A percentile compares a stretch with the other conserved stretches of the same genome.
These are phyloP conservation scores for Thermothielavioides terrestris DNA, from an alignment of 495 filamentous ascomycete genomes.

Conservation along the genomic window DNA sequence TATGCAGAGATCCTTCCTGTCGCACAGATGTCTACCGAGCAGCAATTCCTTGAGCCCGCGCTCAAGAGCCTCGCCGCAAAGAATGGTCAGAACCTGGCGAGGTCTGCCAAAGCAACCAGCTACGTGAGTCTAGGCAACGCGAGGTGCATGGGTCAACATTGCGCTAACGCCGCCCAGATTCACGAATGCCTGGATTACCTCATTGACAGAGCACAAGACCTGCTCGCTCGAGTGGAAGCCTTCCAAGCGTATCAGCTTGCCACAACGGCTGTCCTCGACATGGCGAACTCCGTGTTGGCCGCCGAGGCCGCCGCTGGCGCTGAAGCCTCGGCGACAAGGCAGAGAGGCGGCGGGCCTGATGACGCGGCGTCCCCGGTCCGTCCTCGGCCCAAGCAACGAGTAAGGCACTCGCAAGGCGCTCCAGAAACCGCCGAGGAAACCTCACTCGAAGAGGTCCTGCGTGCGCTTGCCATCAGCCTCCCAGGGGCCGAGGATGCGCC, in stretches of 20 bases:
- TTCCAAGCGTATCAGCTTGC: constrained; percentile 27
- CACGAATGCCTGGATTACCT: constrained; percentile 31
- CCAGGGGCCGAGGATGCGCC: constrained; percentile 14
- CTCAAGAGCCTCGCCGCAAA: constrained; percentile 33
- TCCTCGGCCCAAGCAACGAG: constrained; percentile 12
- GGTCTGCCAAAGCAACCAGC: constrained; percentile 29
- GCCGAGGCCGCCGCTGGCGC: constrained; percentile 1
- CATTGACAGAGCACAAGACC: constrained; percentile 23
- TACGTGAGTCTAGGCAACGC: constrained; percentile 37
- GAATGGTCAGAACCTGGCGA: constrained; percentile 27
- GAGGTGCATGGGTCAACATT: too few species aligned
- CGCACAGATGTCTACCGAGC: constrained; percentile 52
- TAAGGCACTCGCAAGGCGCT: constrained; percentile 25
- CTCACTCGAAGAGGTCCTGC: constrained; percentile 26
- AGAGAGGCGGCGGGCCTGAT: constrained; percentile 6
- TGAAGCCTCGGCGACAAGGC: constrained; percentile 12
- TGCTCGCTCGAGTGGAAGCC: constrained; percentile 19
- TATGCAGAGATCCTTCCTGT: constrained; percentile 55
- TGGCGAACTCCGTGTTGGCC: constrained; percentile 20
- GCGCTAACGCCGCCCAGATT: too few species aligned
- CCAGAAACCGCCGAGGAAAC: constrained; percentile 14
- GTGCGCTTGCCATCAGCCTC: constrained; percentile 23
- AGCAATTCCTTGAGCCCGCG: constrained; percentile 51
- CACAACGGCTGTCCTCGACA: constrained; percentile 16
- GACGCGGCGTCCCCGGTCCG: constrained; percentile 19